Percentiles rank a stretch among this genome's conserved stretches.
These are phyloP conservation scores for Diddensiella transvaalensis DNA, from an alignment of 805 yeast genomes.

Conservation along the genomic window DNA sequence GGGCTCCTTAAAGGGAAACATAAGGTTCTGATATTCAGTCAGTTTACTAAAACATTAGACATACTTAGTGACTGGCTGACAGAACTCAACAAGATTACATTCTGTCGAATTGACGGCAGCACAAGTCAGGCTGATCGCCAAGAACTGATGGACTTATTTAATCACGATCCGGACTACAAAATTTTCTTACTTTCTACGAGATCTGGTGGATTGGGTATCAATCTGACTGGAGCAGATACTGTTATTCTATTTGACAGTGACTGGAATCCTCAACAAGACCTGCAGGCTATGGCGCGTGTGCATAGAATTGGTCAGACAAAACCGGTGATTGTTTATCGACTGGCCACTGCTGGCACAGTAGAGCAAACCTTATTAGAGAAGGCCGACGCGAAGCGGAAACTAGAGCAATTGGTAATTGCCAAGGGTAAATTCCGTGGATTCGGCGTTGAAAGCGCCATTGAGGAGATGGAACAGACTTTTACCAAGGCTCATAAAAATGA, in stretches of 20 bases:
- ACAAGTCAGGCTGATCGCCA: conserved; percentile 64
- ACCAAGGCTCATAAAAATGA: conserved; percentile 7
- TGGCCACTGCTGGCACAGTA: conserved; percentile 72
- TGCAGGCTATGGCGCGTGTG: conserved; percentile 99
- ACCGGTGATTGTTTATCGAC: conserved; percentile 90
- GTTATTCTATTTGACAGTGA: conserved; percentile 97
- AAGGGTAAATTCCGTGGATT: conserved; percentile 44
- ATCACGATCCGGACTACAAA: conserved; percentile 32
- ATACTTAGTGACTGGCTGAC: conserved; percentile 74
- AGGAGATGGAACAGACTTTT: conserved; percentile 7
- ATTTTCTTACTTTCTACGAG: conserved; percentile 82
- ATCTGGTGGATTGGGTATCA: conserved; percentile 96
- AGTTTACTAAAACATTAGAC: conserved; percentile 81
- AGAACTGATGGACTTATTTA: conserved; percentile 54
- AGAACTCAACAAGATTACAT: conserved; percentile 41
- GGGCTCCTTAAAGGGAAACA: conserved; percentile 50
- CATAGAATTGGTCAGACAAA: conserved; percentile 99
- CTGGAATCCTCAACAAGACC: conserved; percentile 99
- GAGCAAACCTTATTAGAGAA: conserved; percentile 78
- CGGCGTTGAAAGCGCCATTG: conserved; percentile 4
- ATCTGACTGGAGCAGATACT: conserved; percentile 98
- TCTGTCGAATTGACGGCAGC: conserved; percentile 74
- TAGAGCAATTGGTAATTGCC: conserved; percentile 73
- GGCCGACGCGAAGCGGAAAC: conserved; percentile 73
- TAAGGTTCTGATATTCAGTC: conserved; percentile 79